Base-by-base conservation (phyloP, 192 early-diverging fungal species). In the Coemansia sp. region DNA sequence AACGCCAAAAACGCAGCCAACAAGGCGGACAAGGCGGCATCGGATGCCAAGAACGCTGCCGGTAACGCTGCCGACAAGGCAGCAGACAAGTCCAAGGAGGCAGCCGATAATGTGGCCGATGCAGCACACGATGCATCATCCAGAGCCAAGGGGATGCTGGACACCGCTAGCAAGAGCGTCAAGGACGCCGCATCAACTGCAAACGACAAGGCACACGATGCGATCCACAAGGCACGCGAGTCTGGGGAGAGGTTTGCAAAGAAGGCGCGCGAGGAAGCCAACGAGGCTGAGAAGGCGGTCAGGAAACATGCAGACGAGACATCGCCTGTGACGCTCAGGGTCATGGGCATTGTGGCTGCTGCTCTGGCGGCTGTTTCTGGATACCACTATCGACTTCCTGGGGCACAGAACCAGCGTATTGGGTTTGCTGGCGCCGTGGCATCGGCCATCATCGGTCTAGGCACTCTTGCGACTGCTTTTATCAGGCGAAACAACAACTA, bases 371-470 rank as follows among this genome's bases (percentile, higher is more conserved):
- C 58, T 19, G 77, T 68, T 38, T 68, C 77, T 5, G 71, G 77
- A 4, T 74, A 80, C 62, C 71, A 80, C 35, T 80, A 74, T 65
- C 71, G 77, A 9, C 59, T 80, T 52, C 77, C 77, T n/a, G 77
- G 77, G 11, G 66, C 69, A 40, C 63, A 80, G 11, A 80, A 80
- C 72, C 77, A 74, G 72, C 68, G 66, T 22, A 50, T 80, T 43
- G 77, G 71, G 2, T 74, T 74, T 74, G 71, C 77, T 38, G 72
- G 69, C 19, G 77, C 71, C 38, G 72, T 80, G 3, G 72, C 77
- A n/a, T 74, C 77, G 34, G 77, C 69, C 25, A 56, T 80, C 23
- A 68, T 74, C 10, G 77, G 77, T 23, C 69, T 80, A 9, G 77
- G 77, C 46, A 73, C 77, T 6, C 62, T 80, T 45, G 77, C 72